These are phyloP conservation scores for Saccharomyces pastorianus DNA, from an alignment of 1,139 yeast genomes.

Conservation along the genomic window DNA sequence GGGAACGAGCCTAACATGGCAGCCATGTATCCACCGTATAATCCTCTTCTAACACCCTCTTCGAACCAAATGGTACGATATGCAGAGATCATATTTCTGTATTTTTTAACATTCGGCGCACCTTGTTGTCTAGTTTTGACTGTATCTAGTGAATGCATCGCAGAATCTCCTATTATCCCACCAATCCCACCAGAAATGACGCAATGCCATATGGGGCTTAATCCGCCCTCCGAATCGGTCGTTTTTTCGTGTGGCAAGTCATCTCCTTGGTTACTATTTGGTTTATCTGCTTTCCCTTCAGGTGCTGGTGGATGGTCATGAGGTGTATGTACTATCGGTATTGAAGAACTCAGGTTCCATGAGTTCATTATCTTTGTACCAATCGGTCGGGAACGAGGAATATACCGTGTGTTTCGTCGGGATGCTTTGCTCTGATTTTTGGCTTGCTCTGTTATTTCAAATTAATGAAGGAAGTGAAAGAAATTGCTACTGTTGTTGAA, in stretches of 20 bases:
- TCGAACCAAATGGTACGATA: slow-evolving; percentile 62
- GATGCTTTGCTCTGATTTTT: background rate
- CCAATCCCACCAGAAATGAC: slow-evolving; percentile 90
- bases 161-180: slow-evolving; percentile 85
- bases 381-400: background rate
- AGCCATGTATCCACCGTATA: slow-evolving; percentile 88
- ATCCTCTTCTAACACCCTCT: slow-evolving; percentile 79
- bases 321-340: slow-evolving; percentile 24
- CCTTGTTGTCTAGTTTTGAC: slow-evolving; percentile 97
- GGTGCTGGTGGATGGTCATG: slow-evolving; percentile 13
- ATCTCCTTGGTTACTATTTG: slow-evolving; percentile 5
- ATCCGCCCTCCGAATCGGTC: background rate
- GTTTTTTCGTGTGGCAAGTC: background rate
- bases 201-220: slow-evolving; percentile 49
- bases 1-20: slow-evolving; percentile 90
- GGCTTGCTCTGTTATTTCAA: background rate
- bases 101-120: slow-evolving; percentile 59
- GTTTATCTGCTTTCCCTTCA: slow-evolving; percentile 5
- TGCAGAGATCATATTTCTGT: slow-evolving; percentile 61
- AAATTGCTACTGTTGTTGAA: background rate
- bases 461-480: background rate
- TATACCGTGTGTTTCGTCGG: background rate
- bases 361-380: slow-evolving; percentile 5
- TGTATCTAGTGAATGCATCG: slow-evolving; percentile 93
- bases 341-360: slow-evolving; percentile 27